phyloP scores from a whole-genome alignment of 352 stramenopile species.

The Phytophthora tubulina region DNA sequence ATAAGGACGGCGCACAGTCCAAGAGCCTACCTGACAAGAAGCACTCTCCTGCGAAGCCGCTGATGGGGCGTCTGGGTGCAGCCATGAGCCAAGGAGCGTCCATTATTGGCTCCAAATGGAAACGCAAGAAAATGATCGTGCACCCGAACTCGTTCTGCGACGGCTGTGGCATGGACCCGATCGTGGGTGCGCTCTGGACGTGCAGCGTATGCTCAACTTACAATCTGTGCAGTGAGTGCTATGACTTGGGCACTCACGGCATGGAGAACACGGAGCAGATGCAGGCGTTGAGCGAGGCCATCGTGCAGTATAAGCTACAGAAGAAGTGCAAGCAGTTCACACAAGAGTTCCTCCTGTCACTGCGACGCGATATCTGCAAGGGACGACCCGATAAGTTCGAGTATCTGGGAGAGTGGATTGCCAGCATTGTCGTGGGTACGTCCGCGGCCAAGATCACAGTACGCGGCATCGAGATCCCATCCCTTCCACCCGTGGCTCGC shows the following conservation, averaged over 20 bases:
- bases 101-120: constrained; percentile 70
- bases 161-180: constrained; percentile 76
- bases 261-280: constrained; percentile 81
- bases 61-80: constrained; percentile 66
- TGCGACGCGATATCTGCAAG: constrained; percentile 85
- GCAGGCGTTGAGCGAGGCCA: constrained; percentile 72
- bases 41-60: constrained; percentile 39
- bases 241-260: constrained; percentile 74
- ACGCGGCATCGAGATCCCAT: constrained; percentile 82
- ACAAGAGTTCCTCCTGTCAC: constrained; percentile 75
- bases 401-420: constrained; percentile 86
- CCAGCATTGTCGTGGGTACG: constrained; percentile 76
- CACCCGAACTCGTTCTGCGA: constrained; percentile 76
- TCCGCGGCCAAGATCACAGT: constrained; percentile 79
- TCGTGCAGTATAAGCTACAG: constrained; percentile 75
- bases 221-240: constrained; percentile 78
- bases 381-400: constrained; percentile 83
- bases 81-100: constrained; percentile 70
- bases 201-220: constrained; percentile 81
- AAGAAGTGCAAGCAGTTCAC: constrained; percentile 85
- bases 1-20: constrained; percentile 45
- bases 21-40: constrained; percentile 59
- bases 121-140: constrained; percentile 74
- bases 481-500: constrained; percentile 56
- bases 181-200: constrained; percentile 70